Base-by-base conservation (phyloP, 2,329 filamentous ascomycete species). In the Fusarium beomiforme region DNA sequence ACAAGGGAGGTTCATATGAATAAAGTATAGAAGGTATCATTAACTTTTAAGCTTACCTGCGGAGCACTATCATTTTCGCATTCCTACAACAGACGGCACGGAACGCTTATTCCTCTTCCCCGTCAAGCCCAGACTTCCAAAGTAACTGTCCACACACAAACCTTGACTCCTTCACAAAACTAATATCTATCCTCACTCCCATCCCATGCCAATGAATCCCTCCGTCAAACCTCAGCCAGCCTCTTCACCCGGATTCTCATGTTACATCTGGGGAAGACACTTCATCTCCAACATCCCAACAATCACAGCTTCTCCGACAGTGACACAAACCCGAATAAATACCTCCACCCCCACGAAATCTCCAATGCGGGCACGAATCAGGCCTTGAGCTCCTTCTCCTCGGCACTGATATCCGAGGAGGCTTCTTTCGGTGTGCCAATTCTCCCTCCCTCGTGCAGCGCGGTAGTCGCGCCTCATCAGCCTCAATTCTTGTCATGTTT, bases 351-450 rank as follows among this genome's bases (percentile, higher is more conserved):
- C 69, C 65, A 66, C 59, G 55, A 36, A 42, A 44, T 58, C 12
- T 41, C 31, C 13, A 44, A 68, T 70, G 70, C 66, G 70, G 70
- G 70, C 70, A 71, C 70, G 70, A 72, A 72, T 73, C 62, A 72
- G 37, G 46, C 29, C 9, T 36, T n/a, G n/a, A n/a, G n/a, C 29
- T 9, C 57, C 19, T 44, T 47, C 44, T 19, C 58, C 59, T 58
- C 71, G 71, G 71, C 67, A 73, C 49, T n/a, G 61, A 31, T 16
- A 69, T 69, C 70, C 67, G 71, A 65, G 17, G 24, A 65, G 53
- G 47, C 41, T 41, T 39, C 60, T 41, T 34, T 49, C 59, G 64
- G 68, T 65, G 59, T 71, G 69, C 47, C 26, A 44, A 23, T 29
- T 51, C 47, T 24, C 47, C 33, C 47, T 24, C 47, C 23, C 47